These are phyloP conservation scores for Curvularia lunata DNA, from an alignment of 2,329 filamentous ascomycete genomes.

Conservation along the genomic window DNA sequence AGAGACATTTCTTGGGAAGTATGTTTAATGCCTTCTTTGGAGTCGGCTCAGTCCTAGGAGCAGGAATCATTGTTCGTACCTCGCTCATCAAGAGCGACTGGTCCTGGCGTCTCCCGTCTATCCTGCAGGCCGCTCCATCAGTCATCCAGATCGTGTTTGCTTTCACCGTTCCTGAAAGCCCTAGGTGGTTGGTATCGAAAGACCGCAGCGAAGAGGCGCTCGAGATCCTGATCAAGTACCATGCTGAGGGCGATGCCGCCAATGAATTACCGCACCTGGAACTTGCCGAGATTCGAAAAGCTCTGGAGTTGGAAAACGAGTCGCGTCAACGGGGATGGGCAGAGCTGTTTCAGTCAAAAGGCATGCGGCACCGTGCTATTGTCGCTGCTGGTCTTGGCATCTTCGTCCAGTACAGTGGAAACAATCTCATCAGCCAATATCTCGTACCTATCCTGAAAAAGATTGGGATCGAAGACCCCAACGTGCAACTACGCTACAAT, in stretches of 20 bases:
- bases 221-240: slow-evolving; percentile 66
- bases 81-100: slow-evolving; percentile 64
- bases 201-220: slow-evolving; percentile 68
- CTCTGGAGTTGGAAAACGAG: slow-evolving; percentile 64
- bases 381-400: slow-evolving; percentile 68
- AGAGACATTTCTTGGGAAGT: slow-evolving; percentile 69
- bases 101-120: slow-evolving; percentile 70
- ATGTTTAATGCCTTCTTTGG: slow-evolving; percentile 74
- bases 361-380: slow-evolving; percentile 68
- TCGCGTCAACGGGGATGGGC: slow-evolving; percentile 60
- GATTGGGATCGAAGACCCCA: slow-evolving; percentile 63
- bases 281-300: slow-evolving; percentile 69
- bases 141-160: slow-evolving; percentile 68
- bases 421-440: slow-evolving; percentile 69
- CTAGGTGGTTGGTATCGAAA: slow-evolving; percentile 69
- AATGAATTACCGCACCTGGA: slow-evolving; percentile 67
- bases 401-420: slow-evolving; percentile 72
- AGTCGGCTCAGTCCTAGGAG: slow-evolving; percentile 62
- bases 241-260: slow-evolving; percentile 65
- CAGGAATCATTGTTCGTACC: slow-evolving; percentile 69
- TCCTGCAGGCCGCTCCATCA: slow-evolving; percentile 69
- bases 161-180: slow-evolving; percentile 68
- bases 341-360: slow-evolving; percentile 66
- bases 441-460: slow-evolving; percentile 66
- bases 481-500: slow-evolving; percentile 52